Percentiles rank a stretch among this genome's conserved stretches.
Conservation (phyloP, 2,329 filamentous ascomycete species). For the Aureobasidium pullulans region DNA sequence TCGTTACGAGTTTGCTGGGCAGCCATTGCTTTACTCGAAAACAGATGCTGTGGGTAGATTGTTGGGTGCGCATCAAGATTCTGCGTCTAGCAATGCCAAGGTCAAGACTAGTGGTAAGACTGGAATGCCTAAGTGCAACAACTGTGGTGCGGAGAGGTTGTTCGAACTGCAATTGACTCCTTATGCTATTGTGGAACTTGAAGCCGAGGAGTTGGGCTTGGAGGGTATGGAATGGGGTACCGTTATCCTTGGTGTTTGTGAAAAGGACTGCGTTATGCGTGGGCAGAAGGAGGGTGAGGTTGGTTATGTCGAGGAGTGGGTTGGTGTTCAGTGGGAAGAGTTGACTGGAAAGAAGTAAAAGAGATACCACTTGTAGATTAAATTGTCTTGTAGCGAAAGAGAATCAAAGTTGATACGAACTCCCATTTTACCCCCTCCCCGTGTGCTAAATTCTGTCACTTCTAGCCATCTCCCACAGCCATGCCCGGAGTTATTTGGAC, state of each 20-base stretch:
- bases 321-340: conserved; percentile 98
- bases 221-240: conserved; percentile 99
- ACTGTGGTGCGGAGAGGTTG: conserved; percentile 65
- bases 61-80: conserved; percentile 38
- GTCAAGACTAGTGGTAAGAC: conserved; percentile 27
- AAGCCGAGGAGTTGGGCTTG: conserved; percentile 59
- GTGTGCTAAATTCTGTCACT: no score
- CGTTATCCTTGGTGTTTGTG: conserved; percentile 78
- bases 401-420: no score
- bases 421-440: no score
- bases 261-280: conserved; percentile 62
- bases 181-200: conserved; percentile 80
- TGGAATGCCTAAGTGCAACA: conserved; percentile 65
- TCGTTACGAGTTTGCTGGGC: conserved; percentile 42
- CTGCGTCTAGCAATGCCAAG: conserved; percentile 17
- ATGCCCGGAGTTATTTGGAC: no score
- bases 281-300: conserved; percentile 53
- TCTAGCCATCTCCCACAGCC: no score
- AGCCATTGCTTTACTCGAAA: conserved; percentile 67
- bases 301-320: conserved; percentile 90
- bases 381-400: no score
- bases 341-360: conserved; percentile 22
- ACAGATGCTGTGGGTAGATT: conserved; percentile 64
- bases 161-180: conserved; percentile 94
- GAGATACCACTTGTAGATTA: not conserved